Base-by-base conservation (phyloP, 129 eudicot genomes). In the Cynara cardunculus region DNA sequence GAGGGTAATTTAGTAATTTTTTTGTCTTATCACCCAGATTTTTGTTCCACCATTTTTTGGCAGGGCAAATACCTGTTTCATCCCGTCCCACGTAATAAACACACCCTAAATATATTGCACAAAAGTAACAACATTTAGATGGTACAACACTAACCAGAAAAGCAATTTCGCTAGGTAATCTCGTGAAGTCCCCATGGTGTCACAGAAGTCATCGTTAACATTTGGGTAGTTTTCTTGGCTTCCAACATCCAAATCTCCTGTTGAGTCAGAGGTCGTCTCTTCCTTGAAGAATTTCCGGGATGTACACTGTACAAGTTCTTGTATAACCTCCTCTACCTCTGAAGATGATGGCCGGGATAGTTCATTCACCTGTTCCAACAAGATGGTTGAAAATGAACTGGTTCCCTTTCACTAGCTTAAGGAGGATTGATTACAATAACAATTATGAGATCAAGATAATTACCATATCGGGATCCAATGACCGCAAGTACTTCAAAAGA, bases 111-210 rank as follows among this genome's bases (percentile, higher is more conserved):
- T 72, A 86, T 88, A 79, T 88, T 90, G 1, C 96, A 90, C 81
- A 86, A 74, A 75, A 90, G 71, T 89, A 88, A 88, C 80, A 90
- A 88, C 91, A 87, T 88, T 85, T 59, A 24, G 80, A 28, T 74
- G 64, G 53, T 72, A 74, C 32, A 32, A 41, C 28, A 85, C 96
- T 84, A 28, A 93, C 98, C 98, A 94, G 90, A 94, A 94, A 75
- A 94, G 98, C 75, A 94, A 84, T 83, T 91, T 94, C 69, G 98
- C 98, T 82, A 94, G 86, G 85, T 94, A 91, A 87, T 94, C 98
- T 65, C 98, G 83, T 25, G 97, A 88, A 82, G 96, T 85, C 70
- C 91, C 89, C 62, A 89, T 76, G 61, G 93, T 87, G 78, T 90
- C 90, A 84, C 95, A 73, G 14, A 66, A n/a, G 31, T 82, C 86